Evolutionary conservation across 2,329 filamentous ascomycete genomes (phyloP).

Genomic region (Hypoxylon sp.): DNA sequence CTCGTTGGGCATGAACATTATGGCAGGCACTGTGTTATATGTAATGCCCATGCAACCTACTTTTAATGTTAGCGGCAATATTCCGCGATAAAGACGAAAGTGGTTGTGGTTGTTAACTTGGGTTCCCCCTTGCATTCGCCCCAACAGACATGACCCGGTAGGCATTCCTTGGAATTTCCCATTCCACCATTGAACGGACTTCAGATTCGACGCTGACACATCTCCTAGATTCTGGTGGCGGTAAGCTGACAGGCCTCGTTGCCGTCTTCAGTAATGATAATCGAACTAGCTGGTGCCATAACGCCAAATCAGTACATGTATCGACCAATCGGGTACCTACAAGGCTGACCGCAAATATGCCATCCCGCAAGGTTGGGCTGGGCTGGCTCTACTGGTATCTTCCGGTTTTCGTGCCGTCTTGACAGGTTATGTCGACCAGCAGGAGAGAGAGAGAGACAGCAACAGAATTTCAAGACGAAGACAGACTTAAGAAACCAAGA

Average conservation of each 20-base stretch:
- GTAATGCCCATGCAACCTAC: neutral
- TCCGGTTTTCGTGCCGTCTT: neutral
- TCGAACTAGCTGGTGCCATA: conserved; percentile 13
- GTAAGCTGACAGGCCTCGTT: conserved; percentile 20
- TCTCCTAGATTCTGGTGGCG: conserved; percentile 10
- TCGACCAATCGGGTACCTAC: conserved; percentile 12
- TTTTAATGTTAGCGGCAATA: neutral
- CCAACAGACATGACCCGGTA: conserved; percentile 4
- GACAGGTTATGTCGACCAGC: neutral
- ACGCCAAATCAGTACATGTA: conserved; percentile 13
- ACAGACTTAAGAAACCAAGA: neutral
- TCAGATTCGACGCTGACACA: conserved; percentile 16
- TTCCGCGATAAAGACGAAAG: neutral
- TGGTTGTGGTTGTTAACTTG: neutral
- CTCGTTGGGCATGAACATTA: neutral
- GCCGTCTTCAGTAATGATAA: conserved; percentile 19
- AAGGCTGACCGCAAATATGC: neutral
- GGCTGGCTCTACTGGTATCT: neutral
- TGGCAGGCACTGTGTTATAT: neutral
- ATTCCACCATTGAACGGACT: conserved; percentile 7
- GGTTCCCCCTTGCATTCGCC: neutral
- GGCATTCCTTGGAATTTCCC: conserved; percentile 2
- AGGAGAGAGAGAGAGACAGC: neutral
- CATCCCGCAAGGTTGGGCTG: neutral
- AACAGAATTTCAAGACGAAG: neutral